These are phyloP conservation scores for Triadica sebifera DNA, from an alignment of 345 rosid species.

Conservation along the genomic window DNA sequence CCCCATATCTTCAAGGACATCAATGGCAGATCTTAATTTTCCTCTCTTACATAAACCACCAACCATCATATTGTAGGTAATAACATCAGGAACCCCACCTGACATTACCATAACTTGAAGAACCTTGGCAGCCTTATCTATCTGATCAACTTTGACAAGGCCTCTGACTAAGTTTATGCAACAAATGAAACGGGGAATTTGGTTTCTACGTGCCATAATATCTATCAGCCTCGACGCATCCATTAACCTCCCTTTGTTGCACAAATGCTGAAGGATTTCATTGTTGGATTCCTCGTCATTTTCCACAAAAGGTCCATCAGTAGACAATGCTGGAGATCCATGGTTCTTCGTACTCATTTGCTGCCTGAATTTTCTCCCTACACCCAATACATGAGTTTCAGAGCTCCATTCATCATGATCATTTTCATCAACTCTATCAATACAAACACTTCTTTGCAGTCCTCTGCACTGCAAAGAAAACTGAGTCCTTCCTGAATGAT, in stretches of 20 bases:
- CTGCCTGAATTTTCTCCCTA: slow-evolving; percentile 31
- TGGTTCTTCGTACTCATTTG: slow-evolving; percentile 24
- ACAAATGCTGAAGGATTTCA: slow-evolving; percentile 51
- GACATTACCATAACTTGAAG: slow-evolving; percentile 75
- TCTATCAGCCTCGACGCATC: slow-evolving; percentile 60
- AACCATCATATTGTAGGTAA: slow-evolving; percentile 76
- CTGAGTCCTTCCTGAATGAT: slow-evolving; percentile 17
- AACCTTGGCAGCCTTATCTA: slow-evolving; percentile 58
- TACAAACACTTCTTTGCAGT: slow-evolving; percentile 37
- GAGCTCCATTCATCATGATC: slow-evolving; percentile 43
- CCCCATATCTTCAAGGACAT: slow-evolving; percentile 69
- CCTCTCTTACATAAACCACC: slow-evolving; percentile 70
- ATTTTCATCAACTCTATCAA: slow-evolving; percentile 38
- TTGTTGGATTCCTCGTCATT: slow-evolving; percentile 66
- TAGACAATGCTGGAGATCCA: slow-evolving; percentile 18
- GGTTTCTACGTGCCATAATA: slow-evolving; percentile 67
- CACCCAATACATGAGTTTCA: slow-evolving; percentile 21
- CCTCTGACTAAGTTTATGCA: slow-evolving; percentile 76
- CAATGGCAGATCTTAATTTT: slow-evolving; percentile 47
- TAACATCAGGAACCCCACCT: slow-evolving; percentile 76
- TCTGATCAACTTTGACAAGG: slow-evolving; percentile 42
- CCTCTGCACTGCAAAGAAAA: slow-evolving; percentile 31
- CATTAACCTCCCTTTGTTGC: slow-evolving; percentile 51
- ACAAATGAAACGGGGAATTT: slow-evolving; percentile 70
- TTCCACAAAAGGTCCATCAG: slow-evolving; percentile 49